Conservation (phyloP, 352 stramenopile genomes). For the Phytopythium kandeliae region DNA sequence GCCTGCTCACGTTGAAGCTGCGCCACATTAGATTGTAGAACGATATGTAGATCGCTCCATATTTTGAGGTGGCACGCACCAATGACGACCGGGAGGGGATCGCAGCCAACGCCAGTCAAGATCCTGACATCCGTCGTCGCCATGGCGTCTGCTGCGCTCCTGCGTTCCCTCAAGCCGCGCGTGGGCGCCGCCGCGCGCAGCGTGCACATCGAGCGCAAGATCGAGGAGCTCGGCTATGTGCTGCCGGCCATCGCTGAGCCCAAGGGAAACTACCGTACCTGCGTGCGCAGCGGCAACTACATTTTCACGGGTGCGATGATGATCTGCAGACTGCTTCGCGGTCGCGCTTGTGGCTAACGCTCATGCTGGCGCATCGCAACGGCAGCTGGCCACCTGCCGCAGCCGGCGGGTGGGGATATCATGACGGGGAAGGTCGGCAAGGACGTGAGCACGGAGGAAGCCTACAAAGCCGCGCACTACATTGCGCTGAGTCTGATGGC, state of each 20-base stretch:
- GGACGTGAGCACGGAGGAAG: constrained; percentile 86
- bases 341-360: no score
- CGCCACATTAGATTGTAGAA: no score
- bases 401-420: constrained; percentile 64
- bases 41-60: background rate
- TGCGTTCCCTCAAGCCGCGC: constrained; percentile 4
- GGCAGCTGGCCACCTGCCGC: constrained; percentile 77
- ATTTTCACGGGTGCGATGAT: constrained; percentile 59
- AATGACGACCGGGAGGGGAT: no score
- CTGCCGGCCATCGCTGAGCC: constrained; percentile 76
- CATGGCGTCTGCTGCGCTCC: constrained; percentile 2
- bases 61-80: no score
- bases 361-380: no score
- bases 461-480: constrained; percentile 87
- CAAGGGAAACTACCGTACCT: constrained; percentile 90
- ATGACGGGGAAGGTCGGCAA: constrained; percentile 87
- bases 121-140: no score
- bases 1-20: background rate
- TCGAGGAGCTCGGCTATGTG: constrained; percentile 82
- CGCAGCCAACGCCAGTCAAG: no score
- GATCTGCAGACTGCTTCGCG: no score
- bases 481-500: constrained; percentile 88
- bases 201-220: constrained; percentile 79
- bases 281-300: constrained; percentile 75
- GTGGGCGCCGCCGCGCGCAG: constrained; percentile 24